A percentile compares a stretch with the other conserved stretches of the same genome.
Conservation (phyloP, 306 rosid genomes). For the Vicia villosa region DNA sequence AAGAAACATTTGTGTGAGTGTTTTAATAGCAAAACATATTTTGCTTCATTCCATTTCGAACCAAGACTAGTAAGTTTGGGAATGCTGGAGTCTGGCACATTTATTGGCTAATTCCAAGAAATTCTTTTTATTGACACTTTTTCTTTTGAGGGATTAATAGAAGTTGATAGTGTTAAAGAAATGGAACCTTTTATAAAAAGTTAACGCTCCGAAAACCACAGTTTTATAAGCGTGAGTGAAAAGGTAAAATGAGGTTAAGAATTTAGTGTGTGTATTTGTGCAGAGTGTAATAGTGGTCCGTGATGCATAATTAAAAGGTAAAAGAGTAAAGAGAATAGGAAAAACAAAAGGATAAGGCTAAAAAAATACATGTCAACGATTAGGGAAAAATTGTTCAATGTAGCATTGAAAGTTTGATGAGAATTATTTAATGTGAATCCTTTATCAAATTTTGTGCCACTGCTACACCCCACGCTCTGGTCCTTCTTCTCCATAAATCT, state of each 20-base stretch:
- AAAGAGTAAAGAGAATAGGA: conserved; percentile 48
- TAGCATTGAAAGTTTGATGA: conserved; percentile 51
- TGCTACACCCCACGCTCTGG: neutral
- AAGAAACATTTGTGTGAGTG: neutral
- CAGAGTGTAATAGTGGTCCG: conserved; percentile 89
- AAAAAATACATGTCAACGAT: conserved; percentile 75
- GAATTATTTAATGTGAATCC: conserved; percentile 56
- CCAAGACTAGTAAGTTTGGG: conserved; percentile 35
- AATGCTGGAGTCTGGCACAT: conserved; percentile 29
- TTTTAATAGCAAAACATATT: conserved; percentile 22
- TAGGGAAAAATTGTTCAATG: conserved; percentile 50
- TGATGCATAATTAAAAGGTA: conserved; percentile 45
- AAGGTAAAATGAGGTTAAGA: conserved; percentile 58
- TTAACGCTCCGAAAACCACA: conserved; percentile 52
- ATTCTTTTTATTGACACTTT: conserved; percentile 56
- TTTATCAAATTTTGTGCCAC: conserved; percentile 85
- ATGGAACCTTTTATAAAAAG: conserved; percentile 58
- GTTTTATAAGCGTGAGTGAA: conserved; percentile 61
- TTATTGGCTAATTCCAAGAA: conserved; percentile 50
- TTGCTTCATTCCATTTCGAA: conserved; percentile 21
- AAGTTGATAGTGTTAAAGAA: conserved; percentile 50
- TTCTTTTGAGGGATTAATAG: conserved; percentile 39
- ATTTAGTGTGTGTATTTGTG: conserved; percentile 58
- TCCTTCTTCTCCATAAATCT: conserved; percentile 48
- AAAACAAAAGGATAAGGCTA: conserved; percentile 30